These are phyloP conservation scores for Isabelozyma pseudorhagii DNA, from an alignment of 805 yeast species.

Conservation along the genomic window DNA sequence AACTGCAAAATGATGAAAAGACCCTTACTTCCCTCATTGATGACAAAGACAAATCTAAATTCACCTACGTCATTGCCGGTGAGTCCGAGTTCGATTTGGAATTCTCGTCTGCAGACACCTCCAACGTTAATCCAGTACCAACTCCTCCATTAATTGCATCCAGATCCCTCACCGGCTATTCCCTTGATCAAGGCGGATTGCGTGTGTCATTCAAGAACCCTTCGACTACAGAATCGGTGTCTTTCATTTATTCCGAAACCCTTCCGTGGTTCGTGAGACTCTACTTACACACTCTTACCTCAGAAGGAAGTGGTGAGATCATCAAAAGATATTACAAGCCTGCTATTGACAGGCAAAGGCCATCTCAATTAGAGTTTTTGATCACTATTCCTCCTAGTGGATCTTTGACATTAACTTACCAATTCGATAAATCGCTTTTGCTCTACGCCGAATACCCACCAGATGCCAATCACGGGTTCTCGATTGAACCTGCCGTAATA, in stretches of 20 bases:
- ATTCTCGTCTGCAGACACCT: slow-evolving; percentile 45
- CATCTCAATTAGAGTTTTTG: slow-evolving; percentile 75
- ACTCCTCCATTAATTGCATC: slow-evolving; percentile 70
- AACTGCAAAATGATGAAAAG: slow-evolving; percentile 14
- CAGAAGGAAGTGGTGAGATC: slow-evolving; percentile 25
- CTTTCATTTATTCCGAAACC: slow-evolving; percentile 68
- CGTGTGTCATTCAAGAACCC: slow-evolving; percentile 78
- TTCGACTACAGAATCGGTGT: slow-evolving; percentile 37
- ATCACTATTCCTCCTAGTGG: slow-evolving; percentile 63
- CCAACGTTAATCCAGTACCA: slow-evolving; percentile 32
- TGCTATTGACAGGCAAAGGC: slow-evolving; percentile 74
- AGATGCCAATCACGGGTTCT: slow-evolving; percentile 97
- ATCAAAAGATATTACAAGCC: slow-evolving; percentile 63
- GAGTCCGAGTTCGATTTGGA: slow-evolving; percentile 38
- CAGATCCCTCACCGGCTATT: slow-evolving; percentile 86
- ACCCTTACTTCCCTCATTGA: neutral
- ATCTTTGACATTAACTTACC: slow-evolving; percentile 60
- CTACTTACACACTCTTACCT: slow-evolving; percentile 66
- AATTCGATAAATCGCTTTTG: slow-evolving; percentile 84
- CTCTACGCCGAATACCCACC: slow-evolving; percentile 96
- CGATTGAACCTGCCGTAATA: slow-evolving; percentile 85
- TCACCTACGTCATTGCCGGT: slow-evolving; percentile 12
- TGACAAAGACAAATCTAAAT: neutral
- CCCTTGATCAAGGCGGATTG: slow-evolving; percentile 88
- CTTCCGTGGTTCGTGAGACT: slow-evolving; percentile 92